Evolutionary conservation across 306 rosid species (phyloP), one percentile per base, ranked within the genome.

Genomic region (Prunus campanulata): DNA sequence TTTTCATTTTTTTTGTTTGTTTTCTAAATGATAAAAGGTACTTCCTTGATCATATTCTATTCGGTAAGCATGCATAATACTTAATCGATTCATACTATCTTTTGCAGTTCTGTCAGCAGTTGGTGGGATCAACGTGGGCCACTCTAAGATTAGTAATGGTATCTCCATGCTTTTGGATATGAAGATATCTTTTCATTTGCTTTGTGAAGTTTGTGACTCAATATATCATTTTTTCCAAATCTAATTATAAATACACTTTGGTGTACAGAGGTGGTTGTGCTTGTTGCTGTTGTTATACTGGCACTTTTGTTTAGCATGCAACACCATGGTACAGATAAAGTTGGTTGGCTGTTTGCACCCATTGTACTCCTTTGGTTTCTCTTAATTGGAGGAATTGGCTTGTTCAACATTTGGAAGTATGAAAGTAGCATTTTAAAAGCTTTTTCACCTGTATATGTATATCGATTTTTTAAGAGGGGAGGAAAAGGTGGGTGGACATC

Each of bases 271-370:
- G 85, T 89, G 19, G 93, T 90, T 50, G 95, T 92, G 83, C 69
- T 92, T 69, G 89, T 92, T 86, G 97, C 99, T 14, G 99, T 90
- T 50, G 74, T 88, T 62, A 87, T 91, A 87, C 77, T 95, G 85
- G 82, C 89, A 35, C 93, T 94, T 20, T 68, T 95, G 83, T 95
- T 95, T 87, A 89, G 89, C 82, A 66, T 95, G 92, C 99, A 95
- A 82, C 93, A 88, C 78, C 87, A 89, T 68, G 99, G 99, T 19
- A 95, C 96, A 67, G 99, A 95, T 77, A 92, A 74, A 89, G 97
- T 95, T 76, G 89, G 97, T 76, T 95, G 93, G 97, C 99, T 95
- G 81, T 95, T 95, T 81, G 99, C 99, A 71, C 98, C 97, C 67
- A 77, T 95, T 55, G 93, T 95, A 25, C 92, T 95, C 63, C 89